A percentile compares a stretch with the other conserved stretches of the same genome.
Evolutionary conservation across 1,284 basidiomycete genomes (phyloP).

Genomic region (Ganoderma sinense): DNA sequence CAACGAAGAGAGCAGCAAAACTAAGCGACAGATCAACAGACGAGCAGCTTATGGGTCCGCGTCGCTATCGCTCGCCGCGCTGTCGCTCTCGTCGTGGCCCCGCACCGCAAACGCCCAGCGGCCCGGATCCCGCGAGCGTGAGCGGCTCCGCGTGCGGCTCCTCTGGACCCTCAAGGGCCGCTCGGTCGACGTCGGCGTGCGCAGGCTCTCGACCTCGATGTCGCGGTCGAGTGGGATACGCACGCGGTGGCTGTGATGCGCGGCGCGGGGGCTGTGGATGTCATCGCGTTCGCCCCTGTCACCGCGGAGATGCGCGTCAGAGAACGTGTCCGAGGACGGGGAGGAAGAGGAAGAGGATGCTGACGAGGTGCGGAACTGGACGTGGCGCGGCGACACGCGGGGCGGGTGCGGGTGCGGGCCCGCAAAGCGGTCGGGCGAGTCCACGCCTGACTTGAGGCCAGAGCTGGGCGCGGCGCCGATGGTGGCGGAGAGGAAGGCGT

Average conservation of each 20-base stretch:
- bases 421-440: slow-evolving; percentile 82
- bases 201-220: slow-evolving; percentile 54
- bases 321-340: slow-evolving; percentile 36
- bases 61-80: slow-evolving; percentile 79
- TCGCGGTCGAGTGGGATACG: slow-evolving; percentile 63
- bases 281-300: slow-evolving; percentile 62
- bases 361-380: slow-evolving; percentile 51
- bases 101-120: slow-evolving; percentile 80
- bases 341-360: slow-evolving; percentile 49
- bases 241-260: slow-evolving; percentile 54
- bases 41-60: slow-evolving; percentile 14
- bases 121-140: slow-evolving; percentile 49
- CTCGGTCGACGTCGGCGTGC: slow-evolving; percentile 64
- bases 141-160: slow-evolving; percentile 36
- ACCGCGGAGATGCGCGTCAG: slow-evolving; percentile 37
- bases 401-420: slow-evolving; percentile 69
- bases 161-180: background rate
- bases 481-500: slow-evolving; percentile 45
- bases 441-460: slow-evolving; percentile 66
- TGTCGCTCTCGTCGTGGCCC: slow-evolving; percentile 90
- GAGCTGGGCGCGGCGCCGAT: slow-evolving; percentile 47
- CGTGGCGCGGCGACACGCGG: slow-evolving; percentile 58
- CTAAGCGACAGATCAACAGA: background rate
- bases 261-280: slow-evolving; percentile 50
- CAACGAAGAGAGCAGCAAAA: background rate